Base-by-base conservation (phyloP, 768 basidiomycete genomes). In the Psilocybe azurescens region DNA sequence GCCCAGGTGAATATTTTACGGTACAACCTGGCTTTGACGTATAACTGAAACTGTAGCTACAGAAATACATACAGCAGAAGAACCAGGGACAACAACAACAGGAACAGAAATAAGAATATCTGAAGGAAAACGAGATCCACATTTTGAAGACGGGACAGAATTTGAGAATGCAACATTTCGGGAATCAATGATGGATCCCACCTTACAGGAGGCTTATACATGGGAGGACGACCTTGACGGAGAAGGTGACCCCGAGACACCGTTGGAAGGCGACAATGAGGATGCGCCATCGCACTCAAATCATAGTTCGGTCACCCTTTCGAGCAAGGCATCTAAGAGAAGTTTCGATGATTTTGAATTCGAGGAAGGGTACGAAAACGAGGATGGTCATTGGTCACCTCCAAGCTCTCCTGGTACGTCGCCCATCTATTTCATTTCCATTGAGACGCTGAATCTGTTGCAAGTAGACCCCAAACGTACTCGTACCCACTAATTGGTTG, bases 291-390 rank as follows among this genome's bases (percentile, higher is more conserved):
- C 80, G 13, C 73, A 72, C 7, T 85, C 83, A 14, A 82, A 81
- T 60, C 74, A 84, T 58, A 88, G 82, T 50, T 87, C 83, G 16
- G 74, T 79, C 52, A 86, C 86, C 1, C 73, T 88, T 53, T 86
- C 85, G 11, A 87, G 86, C 68, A 84, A 76, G 67, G 77, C 83
- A 44, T 86, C 86, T 13, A 89, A 89, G 73, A 81, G 86, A 44
- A 83, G 83, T 59, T 78, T 84, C 60, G 82, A 84, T 32, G 72
- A 75, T 39, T 69, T 76, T 61, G 83, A 81, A 55, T 60, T 67
- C 18, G 80, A 77, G 29, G 72, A 77, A 41, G 74, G 70, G 11
- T 64, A 66, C 36, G 79, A 78, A 13, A 68, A 74, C 30, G 75
- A 75, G 32, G 74, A 69, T 41, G 75, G 74, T 44, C 72, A 72